These are phyloP conservation scores for Detonula confervacea DNA, from an alignment of 352 stramenopile species.

Conservation along the genomic window DNA sequence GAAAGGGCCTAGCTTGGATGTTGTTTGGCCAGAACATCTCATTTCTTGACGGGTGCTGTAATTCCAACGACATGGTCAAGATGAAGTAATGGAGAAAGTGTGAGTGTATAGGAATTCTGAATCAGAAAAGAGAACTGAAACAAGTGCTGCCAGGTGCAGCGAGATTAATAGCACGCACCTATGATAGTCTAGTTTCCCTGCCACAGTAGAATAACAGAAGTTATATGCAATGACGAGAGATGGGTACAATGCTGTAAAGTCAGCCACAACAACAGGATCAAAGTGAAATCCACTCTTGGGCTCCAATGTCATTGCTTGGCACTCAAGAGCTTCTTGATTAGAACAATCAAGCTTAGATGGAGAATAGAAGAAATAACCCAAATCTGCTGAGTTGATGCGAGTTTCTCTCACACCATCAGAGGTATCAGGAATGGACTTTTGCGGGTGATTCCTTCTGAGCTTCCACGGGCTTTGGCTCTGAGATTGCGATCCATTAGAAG, in stretches of 20 bases:
- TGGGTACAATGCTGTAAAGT: conserved; percentile 99
- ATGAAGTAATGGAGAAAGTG: too few species aligned
- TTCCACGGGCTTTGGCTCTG: conserved; percentile 83
- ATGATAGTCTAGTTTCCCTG: conserved; percentile 90
- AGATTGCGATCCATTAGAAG: conserved; percentile 60
- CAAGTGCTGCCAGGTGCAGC: too few species aligned
- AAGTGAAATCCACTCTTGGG: conserved; percentile 94
- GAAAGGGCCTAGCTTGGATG: conserved; percentile 72
- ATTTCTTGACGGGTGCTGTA: conserved; percentile 71
- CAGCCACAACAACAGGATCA: conserved; percentile 97
- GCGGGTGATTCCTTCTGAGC: conserved; percentile 35
- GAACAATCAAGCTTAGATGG: conserved; percentile 77
- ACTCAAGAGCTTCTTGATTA: conserved; percentile 84
- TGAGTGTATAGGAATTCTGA: too few species aligned
- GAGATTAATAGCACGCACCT: too few species aligned
- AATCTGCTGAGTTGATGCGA: conserved; percentile 24
- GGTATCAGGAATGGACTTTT: background rate
- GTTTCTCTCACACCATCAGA: conserved; percentile 12
- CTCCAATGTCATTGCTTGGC: conserved; percentile 88
- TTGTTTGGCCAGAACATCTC: conserved; percentile 72
- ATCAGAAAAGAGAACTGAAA: too few species aligned
- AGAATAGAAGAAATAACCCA: conserved; percentile 85
- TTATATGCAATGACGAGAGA: conserved; percentile 99
- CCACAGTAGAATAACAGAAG: conserved; percentile 97
- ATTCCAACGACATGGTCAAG: too few species aligned